Percentiles rank a stretch among this genome's conserved stretches.
Conservation (phyloP, 2,329 filamentous ascomycete species). For the Tolypocladium sp. region DNA sequence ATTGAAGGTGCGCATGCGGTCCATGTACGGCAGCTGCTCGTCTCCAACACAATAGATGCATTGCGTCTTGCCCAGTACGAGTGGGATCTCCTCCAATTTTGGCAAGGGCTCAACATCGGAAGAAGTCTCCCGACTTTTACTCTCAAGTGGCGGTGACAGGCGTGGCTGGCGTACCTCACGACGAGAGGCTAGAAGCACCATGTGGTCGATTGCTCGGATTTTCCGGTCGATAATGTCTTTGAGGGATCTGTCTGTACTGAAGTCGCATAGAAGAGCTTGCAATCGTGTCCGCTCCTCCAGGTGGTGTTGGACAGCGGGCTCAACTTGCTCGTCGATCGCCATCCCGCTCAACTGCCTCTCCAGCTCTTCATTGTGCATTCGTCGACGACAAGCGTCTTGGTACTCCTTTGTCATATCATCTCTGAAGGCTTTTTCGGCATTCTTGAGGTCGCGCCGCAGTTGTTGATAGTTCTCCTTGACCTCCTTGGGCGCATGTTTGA, state of each 20-base stretch:
- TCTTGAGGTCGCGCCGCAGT: background rate
- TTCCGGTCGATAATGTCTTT: background rate
- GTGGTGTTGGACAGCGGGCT: background rate
- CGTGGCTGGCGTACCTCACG: slow-evolving; percentile 3
- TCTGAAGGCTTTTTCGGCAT: background rate
- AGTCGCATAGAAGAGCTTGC: background rate
- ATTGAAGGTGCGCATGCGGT: slow-evolving; percentile 2
- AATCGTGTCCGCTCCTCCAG: background rate
- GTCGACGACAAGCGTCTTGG: background rate
- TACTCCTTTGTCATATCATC: background rate
- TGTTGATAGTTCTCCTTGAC: background rate
- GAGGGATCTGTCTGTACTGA: background rate
- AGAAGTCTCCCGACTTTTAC: background rate
- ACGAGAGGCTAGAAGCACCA: slow-evolving; percentile 4
- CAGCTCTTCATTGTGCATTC: background rate
- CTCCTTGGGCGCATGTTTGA: background rate
- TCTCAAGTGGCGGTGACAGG: background rate
- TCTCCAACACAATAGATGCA: slow-evolving; percentile 5
- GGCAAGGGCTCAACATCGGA: background rate
- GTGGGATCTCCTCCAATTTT: slow-evolving; percentile 2
- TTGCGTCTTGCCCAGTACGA: slow-evolving; percentile 2
- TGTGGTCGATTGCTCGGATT: slow-evolving; percentile 1
- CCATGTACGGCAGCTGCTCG: slow-evolving; percentile 1
- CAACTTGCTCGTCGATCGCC: background rate
- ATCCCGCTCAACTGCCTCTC: background rate